Base-by-base conservation (phyloP, 139 green algal species). In the Desmodesmus armatus region DNA sequence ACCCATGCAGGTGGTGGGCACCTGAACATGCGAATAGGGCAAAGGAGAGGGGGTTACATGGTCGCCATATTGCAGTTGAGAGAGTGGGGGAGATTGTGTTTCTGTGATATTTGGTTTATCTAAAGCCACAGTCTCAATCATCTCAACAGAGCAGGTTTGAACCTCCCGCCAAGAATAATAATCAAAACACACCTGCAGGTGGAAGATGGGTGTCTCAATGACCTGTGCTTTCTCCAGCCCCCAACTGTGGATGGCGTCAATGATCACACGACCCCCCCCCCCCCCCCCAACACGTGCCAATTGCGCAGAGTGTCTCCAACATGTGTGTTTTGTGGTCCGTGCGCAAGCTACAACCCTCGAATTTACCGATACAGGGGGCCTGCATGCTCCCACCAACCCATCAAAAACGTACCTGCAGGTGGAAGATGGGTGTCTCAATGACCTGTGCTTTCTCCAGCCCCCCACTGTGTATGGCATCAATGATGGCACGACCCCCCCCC, bases 381-480 rank as follows among this genome's bases (percentile, higher is more conserved):
- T 58, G 47, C 47, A 58, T 15, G 47, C 13, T 58, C 17, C 17
- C 17, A 15, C 47, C 13, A 13, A 58, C 13, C 47, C 47, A 58
- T 15, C 47, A 13, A 58, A 58, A 23, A 15, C 13, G 17, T 66
- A 97, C 93, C 79, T 95, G 66, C 43, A 99, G 89, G 44, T 90
- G 82, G 83, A 99, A 99, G 41, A 98, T 90, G 58, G 93, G 92
- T 35, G 93, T 96, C 31, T 73, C 80, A 3, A 76, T 80, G 80
- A 86, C 95, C 31, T 96, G 78, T 1, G 84, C 93, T 0, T 85
- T 53, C 1, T 71, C 44, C 58, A 99, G 91, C 81, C 95, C 92
- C 11, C 97, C 97, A 53, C 44, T 90, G 91, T 98, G 97, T 78
- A 99, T 98, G 81, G 97, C 96, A 83, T 99, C 92, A 55, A 99